Conservation (phyloP, 495 filamentous ascomycete species). For the Parathielavia hyrcaniae region DNA sequence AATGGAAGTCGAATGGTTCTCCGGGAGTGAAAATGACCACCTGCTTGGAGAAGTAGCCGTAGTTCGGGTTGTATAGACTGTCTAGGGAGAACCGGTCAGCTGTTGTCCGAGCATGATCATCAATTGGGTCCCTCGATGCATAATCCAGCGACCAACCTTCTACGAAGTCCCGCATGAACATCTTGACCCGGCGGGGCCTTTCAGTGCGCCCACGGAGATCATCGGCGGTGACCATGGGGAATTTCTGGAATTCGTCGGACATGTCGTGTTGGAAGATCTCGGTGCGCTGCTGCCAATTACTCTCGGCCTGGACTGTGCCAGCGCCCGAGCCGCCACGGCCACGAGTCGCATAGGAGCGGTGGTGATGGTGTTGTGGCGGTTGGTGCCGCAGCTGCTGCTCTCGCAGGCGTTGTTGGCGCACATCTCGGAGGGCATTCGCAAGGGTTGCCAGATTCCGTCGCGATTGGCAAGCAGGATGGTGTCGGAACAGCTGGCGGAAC, state of each 20-base stretch:
- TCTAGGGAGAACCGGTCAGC: conserved; percentile 46
- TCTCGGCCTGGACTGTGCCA: conserved; percentile 36
- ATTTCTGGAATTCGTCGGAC: conserved; percentile 67
- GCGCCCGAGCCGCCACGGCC: conserved; percentile 25
- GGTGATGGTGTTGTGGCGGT: conserved; percentile 25
- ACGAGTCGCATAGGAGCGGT: conserved; percentile 26
- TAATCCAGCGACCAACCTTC: conserved; percentile 56
- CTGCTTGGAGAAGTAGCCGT: conserved; percentile 97
- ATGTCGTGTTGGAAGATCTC: conserved; percentile 66
- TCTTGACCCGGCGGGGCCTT: conserved; percentile 83
- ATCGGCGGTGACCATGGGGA: conserved; percentile 78
- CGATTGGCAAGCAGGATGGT: conserved; percentile 62
- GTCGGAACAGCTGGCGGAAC: conserved; percentile 76
- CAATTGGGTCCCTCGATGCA: not conserved
- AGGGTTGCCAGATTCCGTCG: conserved; percentile 44
- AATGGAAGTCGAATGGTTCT: conserved; percentile 85
- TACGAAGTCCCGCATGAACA: conserved; percentile 95
- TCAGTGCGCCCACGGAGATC: conserved; percentile 63
- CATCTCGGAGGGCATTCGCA: conserved; percentile 39
- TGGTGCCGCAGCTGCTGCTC: conserved; percentile 13
- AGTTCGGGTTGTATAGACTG: conserved; percentile 92
- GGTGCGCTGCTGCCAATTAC: conserved; percentile 74
- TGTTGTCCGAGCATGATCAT: not conserved
- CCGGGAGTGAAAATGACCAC: conserved; percentile 92
- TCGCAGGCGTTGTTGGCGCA: conserved; percentile 20